Evolutionary conservation across 495 filamentous ascomycete genomes (phyloP).

Genomic region (Lindgomyces ingoldianus): DNA sequence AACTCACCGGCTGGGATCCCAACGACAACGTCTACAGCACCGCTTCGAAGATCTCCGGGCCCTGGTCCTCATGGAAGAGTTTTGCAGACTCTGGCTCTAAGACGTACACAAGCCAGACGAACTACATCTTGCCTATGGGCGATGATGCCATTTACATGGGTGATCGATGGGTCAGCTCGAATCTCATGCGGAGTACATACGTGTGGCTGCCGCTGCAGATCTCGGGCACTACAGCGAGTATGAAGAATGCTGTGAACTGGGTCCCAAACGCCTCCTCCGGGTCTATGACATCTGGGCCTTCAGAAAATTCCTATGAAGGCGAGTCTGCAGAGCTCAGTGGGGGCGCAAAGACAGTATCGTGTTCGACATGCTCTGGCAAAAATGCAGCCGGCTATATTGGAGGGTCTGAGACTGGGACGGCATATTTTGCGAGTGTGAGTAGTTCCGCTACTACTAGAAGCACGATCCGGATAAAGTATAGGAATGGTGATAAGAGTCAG

Average conservation of each 20-base stretch:
- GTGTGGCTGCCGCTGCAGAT: conserved; percentile 66
- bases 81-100: conserved; percentile 58
- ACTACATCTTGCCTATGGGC: conserved; percentile 52
- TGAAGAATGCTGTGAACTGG: conserved; percentile 57
- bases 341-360: conserved; percentile 46
- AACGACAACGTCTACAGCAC: conserved; percentile 64
- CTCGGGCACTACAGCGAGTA: conserved; percentile 54
- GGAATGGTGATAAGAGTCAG: conserved; percentile 55
- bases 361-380: conserved; percentile 51
- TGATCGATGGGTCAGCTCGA: conserved; percentile 62
- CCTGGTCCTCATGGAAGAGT: conserved; percentile 62
- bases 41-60: conserved; percentile 47
- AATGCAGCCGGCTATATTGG: conserved; percentile 57
- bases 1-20: conserved; percentile 50
- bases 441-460: conserved; percentile 52
- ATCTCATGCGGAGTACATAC: conserved; percentile 63
- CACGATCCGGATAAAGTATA: conserved; percentile 56
- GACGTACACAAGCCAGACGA: conserved; percentile 58
- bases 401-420: conserved; percentile 50
- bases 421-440: conserved; percentile 50
- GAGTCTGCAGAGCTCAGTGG: conserved; percentile 43
- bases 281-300: conserved; percentile 47
- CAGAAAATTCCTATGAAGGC: conserved; percentile 55
- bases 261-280: conserved; percentile 49
- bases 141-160: conserved; percentile 62